Evolutionary conservation across 768 basidiomycete species (phyloP).

Genomic region (Suillus fuscotomentosus): DNA sequence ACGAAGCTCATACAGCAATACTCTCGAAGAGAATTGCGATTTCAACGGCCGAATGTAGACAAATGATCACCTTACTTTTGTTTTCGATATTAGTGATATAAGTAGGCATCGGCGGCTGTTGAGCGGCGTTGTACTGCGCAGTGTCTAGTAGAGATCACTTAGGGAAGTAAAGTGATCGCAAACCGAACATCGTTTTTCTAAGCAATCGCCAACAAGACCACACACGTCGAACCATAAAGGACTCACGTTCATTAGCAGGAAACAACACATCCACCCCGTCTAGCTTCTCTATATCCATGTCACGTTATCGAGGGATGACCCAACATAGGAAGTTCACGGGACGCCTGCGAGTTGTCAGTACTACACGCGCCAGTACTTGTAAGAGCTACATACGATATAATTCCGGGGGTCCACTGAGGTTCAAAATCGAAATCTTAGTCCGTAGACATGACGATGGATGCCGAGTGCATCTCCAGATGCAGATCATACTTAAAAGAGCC

Average conservation of each 20-base stretch:
- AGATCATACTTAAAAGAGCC: slow-evolving; percentile 24
- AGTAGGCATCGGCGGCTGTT: background rate
- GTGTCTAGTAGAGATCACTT: background rate
- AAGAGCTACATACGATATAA: slow-evolving; percentile 1
- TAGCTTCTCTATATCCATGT: slow-evolving; percentile 8
- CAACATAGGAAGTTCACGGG: slow-evolving; percentile 21
- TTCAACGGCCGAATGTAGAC: background rate
- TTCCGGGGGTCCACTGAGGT: no score
- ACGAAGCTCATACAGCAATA: slow-evolving; percentile 2
- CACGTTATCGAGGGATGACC: slow-evolving; percentile 15
- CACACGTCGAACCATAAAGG: background rate
- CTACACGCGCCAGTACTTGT: background rate
- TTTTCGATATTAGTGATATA: background rate
- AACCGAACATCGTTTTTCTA: background rate
- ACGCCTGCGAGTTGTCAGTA: slow-evolving; percentile 15
- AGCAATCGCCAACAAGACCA: background rate
- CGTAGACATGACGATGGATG: slow-evolving; percentile 31
- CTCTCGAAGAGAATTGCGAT: background rate
- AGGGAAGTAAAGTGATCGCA: background rate
- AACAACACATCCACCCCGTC: background rate
- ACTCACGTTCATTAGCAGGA: no score
- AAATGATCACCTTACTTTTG: background rate
- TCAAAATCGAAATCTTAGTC: no score
- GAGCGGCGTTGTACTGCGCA: background rate
- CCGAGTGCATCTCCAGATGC: slow-evolving; percentile 31